Base-by-base conservation (phyloP, 2,329 filamentous ascomycete genomes). In the Talaromyces albobiverticillius region DNA sequence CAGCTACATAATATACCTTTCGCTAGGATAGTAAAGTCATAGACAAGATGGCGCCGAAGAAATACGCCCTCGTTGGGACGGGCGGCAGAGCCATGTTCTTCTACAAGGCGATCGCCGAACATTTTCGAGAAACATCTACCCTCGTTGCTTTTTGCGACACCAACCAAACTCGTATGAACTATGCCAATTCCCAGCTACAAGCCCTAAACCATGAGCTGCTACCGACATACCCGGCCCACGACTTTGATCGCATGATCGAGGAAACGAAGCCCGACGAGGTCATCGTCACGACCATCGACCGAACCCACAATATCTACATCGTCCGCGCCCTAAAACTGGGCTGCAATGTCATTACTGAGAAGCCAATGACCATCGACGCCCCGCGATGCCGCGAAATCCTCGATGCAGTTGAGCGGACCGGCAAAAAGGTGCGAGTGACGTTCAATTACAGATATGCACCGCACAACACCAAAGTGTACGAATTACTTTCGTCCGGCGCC, bases 401-500 rank as follows among this genome's bases (percentile, higher is more conserved):
- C 58, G 73, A 76, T 57, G 78, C 80, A 11, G 81, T 82, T 14
- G 73, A 79, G 48, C 70, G 75, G 16, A 82, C 79, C 0, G 71
- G 73, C 3, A 66, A 69, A 11, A 73, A 75, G 34, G 74, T 85
- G 3, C 76, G 82, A 14, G 82, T 85, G 1, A 81, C 80, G 0
- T 85, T 85, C 73, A 85, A 86, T 68, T 85, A 85, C 68, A 79
- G 82, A 18, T 85, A 85, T 61, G 82, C 82, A 38, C 82, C 82
- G n/a, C 83, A 85, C 67, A 83, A 85, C 66, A 85, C 82, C 13
- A 82, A 80, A 57, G 74, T 85, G 1, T 79, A 75, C 57, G 77
- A 83, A 63, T 59, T 85, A 1, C 59, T 85, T 3, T 73, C 69
- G 2, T 75, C 78, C 0, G 81, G 80, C 0, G 79, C 78, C 1